phyloP scores from a whole-genome alignment of 495 filamentous ascomycete genomes.

The Hypomontagnella submonticulosa region DNA sequence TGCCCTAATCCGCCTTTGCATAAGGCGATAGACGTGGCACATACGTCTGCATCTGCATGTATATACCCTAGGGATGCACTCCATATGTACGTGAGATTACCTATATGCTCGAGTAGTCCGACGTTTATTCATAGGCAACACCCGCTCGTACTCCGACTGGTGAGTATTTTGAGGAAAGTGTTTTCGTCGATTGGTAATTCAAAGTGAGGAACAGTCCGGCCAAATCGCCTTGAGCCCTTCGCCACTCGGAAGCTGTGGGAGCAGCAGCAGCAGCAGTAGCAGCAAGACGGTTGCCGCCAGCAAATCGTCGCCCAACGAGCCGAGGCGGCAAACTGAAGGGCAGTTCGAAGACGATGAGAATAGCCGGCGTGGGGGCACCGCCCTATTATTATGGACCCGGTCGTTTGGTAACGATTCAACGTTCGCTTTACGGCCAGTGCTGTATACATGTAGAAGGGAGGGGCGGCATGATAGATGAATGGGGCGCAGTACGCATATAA shows the following conservation, averaged over 20 bases:
- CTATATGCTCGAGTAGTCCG: constrained; percentile 19
- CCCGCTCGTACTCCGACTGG: constrained; percentile 9
- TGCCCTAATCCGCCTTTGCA: constrained; percentile 12
- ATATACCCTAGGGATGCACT: neutral
- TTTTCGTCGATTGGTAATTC: constrained; percentile 1
- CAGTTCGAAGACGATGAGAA: constrained; percentile 7
- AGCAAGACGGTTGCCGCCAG: constrained; percentile 9
- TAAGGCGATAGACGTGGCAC: constrained; percentile 14
- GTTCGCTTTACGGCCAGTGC: constrained; percentile 24
- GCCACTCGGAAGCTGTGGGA: constrained; percentile 16
- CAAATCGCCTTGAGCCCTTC: constrained; percentile 2
- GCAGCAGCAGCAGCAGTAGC: too few relatives aligned
- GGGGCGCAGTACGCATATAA: constrained; percentile 34
- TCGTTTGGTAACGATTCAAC: constrained; percentile 36
- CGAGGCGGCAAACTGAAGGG: neutral
- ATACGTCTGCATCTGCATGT: neutral
- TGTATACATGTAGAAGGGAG: constrained; percentile 30
- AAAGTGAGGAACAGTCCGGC: neutral
- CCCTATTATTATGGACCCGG: constrained; percentile 28
- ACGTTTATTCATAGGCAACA: constrained; percentile 28
- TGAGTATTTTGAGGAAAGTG: constrained; percentile 10
- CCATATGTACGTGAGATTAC: constrained; percentile 20
- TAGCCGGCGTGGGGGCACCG: constrained; percentile 12
- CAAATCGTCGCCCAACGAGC: constrained; percentile 9
- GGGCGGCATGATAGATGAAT: constrained; percentile 35